These are phyloP conservation scores for Violaceomyces palustris DNA, from an alignment of 1,284 basidiomycete genomes.

Conservation along the genomic window DNA sequence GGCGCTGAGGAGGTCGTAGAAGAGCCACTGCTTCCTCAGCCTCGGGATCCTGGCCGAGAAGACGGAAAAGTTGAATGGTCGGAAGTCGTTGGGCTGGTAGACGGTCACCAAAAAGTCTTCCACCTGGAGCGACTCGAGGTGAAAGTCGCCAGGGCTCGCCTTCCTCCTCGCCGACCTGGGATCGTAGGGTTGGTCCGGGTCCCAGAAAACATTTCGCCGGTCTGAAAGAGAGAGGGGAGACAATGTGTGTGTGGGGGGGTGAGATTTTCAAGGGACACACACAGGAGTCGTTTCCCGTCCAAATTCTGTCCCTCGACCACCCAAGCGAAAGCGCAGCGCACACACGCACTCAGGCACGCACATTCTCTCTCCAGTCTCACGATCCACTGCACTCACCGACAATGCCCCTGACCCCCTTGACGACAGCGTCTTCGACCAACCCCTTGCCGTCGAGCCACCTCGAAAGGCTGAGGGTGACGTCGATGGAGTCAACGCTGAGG, in stretches of 20 bases:
- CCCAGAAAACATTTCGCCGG: constrained; percentile 81
- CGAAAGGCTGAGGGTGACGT: constrained; percentile 87
- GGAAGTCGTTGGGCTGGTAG: constrained; percentile 85
- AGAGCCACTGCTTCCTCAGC: constrained; percentile 89
- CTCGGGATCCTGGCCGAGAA: constrained; percentile 84
- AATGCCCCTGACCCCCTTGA: constrained; percentile 89
- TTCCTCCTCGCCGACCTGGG: constrained; percentile 75
- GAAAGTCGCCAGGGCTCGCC: constrained; percentile 76
- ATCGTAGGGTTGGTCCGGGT: constrained; percentile 69
- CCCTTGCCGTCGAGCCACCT: constrained; percentile 96
- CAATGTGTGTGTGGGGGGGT: too few relatives aligned
- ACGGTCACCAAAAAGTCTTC: constrained; percentile 92
- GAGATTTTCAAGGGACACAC: too few relatives aligned
- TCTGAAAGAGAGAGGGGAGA: constrained; percentile 62
- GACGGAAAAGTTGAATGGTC: constrained; percentile 83
- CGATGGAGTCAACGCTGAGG: constrained; percentile 69
- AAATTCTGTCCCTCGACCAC: too few relatives aligned
- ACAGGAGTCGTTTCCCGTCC: too few relatives aligned
- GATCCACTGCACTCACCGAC: constrained; percentile 70
- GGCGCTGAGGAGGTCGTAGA: constrained; percentile 75
- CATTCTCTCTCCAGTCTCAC: too few relatives aligned
- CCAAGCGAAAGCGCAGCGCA: too few relatives aligned
- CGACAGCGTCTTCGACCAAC: constrained; percentile 78
- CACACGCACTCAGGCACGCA: too few relatives aligned
- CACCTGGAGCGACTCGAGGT: constrained; percentile 79